phyloP scores from a whole-genome alignment of 495 filamentous ascomycete species.

The Filosporella fistucella region DNA sequence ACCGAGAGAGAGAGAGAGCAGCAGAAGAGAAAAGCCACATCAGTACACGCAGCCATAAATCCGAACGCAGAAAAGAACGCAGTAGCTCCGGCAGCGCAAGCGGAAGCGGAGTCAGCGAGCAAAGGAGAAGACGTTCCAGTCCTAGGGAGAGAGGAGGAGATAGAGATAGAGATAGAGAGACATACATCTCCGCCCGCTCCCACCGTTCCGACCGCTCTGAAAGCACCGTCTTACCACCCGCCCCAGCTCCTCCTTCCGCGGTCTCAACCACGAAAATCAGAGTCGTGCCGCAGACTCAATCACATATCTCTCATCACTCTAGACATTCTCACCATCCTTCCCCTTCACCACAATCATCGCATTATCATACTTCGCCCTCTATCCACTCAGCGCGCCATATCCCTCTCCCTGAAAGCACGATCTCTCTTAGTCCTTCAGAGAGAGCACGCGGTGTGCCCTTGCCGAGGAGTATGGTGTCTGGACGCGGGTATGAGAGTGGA shows the following conservation, averaged over 20 bases:
- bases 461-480: conserved; percentile 2
- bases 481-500: background rate
- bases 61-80: background rate
- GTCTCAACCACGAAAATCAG: too few species aligned
- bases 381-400: conserved; percentile 25
- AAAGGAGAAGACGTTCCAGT: too few species aligned
- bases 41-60: background rate
- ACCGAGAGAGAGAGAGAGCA: background rate
- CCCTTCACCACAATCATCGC: background rate
- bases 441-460: conserved; percentile 6
- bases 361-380: too few species aligned
- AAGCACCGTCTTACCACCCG: background rate
- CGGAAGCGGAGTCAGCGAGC: background rate
- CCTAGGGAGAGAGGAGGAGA: background rate
- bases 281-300: too few species aligned
- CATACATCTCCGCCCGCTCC: background rate
- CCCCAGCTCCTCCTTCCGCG: background rate
- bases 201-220: background rate
- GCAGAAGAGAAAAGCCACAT: background rate
- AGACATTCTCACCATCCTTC: background rate
- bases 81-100: conserved; percentile 17
- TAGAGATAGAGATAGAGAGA: background rate
- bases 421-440: background rate
- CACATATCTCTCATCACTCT: conserved; percentile 30
- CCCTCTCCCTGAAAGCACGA: background rate